Evolutionary conservation across 768 basidiomycete genomes (phyloP), one percentile per base, ranked within the genome.

Genomic region (Amyloporia xantha): DNA sequence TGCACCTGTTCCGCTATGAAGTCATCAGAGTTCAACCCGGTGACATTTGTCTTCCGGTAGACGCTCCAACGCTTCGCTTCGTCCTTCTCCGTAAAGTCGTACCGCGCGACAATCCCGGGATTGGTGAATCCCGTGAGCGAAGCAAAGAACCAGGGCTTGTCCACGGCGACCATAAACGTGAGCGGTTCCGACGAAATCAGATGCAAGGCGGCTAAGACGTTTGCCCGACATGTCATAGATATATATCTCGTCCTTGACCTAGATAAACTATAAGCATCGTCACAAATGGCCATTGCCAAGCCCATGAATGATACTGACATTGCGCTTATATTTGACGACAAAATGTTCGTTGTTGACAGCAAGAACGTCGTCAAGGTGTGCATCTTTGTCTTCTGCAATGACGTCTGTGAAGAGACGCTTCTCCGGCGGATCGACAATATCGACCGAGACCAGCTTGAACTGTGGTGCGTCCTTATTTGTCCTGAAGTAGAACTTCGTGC

Each of bases 201-300:
- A 65, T 4, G 76, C 83, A 20, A 91, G 63, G 13, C 81, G 82
- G 17, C 65, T 62, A 44, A 85, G 53, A 42, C 68, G 71, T 53
- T 69, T 56, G 23, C 89, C 88, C 41, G 74, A 68, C 28, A 76
- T 56, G 43, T 54, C 68, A 65, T 86, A 82, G 37, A 92, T 62
- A 63, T 88, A 86, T 26, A 91, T 71, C 64, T 89, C 84, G 58
- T 91, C 86, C 51, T 81, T 84, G 59, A 91, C 85, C 85, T 84
- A 50, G 15, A 10, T 21, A 23, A 15, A 20, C 40, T 15, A 20
- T 25, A 15, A 39, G 23, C 20, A 33, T 17, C 6, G 26, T 13
- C 9, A 47, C n/a, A 20, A 7, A 23, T 24, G 46, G 15, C 17
- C 25, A 20, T 19, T 44, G 7, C 13, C 23, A 41, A n/a, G 3